Conservation (phyloP, 768 basidiomycete genomes). For the Pleurotus giganteus region DNA sequence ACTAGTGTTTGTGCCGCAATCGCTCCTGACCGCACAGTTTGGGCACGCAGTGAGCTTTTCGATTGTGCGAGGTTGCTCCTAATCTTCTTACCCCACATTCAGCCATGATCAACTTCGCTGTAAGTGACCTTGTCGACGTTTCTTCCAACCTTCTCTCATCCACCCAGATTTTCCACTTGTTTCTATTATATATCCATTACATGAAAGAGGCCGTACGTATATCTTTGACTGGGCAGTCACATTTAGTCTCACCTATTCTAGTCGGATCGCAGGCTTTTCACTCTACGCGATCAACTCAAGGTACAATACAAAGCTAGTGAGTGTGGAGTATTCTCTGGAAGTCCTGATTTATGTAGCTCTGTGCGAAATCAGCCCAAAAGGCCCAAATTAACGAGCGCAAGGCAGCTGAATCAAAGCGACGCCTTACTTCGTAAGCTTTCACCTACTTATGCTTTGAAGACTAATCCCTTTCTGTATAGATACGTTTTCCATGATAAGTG, state of each 20-base stretch:
- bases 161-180: conserved; percentile 44
- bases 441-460: conserved; percentile 6
- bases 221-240: background rate
- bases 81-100: background rate
- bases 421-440: conserved; percentile 70
- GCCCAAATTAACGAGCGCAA: conserved; percentile 77
- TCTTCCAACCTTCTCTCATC: background rate
- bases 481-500: conserved; percentile 82
- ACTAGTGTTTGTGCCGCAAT: conserved; percentile 11
- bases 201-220: conserved; percentile 55
- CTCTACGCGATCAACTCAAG: conserved; percentile 73
- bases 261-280: conserved; percentile 68
- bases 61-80: conserved; percentile 2
- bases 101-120: conserved; percentile 48
- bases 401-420: conserved; percentile 78
- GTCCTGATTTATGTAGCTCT: conserved; percentile 23
- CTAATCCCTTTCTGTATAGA: conserved; percentile 28
- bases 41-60: conserved; percentile 14
- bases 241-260: conserved; percentile 34
- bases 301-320: conserved; percentile 55
- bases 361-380: conserved; percentile 47
- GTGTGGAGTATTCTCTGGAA: background rate
- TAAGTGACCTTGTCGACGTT: conserved; percentile 13
- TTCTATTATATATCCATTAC: conserved; percentile 65
- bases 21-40: conserved; percentile 14